A percentile compares a stretch with the other conserved stretches of the same genome.
Evolutionary conservation across 1,284 basidiomycete species (phyloP).

Genomic region (Sporisorium exsertum): DNA sequence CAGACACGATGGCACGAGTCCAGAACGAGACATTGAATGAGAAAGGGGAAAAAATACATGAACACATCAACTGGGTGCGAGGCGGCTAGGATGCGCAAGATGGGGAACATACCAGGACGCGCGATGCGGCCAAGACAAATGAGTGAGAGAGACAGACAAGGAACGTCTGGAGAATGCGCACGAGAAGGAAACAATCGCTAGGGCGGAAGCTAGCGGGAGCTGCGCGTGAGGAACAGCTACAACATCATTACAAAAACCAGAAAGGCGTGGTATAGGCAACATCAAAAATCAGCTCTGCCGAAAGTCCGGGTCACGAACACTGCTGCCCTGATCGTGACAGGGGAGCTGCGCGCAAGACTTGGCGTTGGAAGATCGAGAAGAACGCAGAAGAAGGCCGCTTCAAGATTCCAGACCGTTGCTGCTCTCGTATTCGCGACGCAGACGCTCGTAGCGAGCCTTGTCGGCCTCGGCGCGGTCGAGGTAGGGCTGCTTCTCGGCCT

Average conservation of each 20-base stretch:
- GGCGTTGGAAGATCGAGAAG: neutral
- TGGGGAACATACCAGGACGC: neutral
- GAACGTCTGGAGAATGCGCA: slow-evolving; percentile 10
- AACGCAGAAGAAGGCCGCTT: slow-evolving; percentile 4
- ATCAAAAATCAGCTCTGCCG: slow-evolving; percentile 1
- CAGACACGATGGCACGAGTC: slow-evolving; percentile 1
- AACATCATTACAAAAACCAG: slow-evolving; percentile 25
- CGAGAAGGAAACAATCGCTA: neutral
- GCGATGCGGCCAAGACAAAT: slow-evolving; percentile 7
- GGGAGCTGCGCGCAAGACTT: neutral
- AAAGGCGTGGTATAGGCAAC: slow-evolving; percentile 30
- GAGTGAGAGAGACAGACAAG: slow-evolving; percentile 13
- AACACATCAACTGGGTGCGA: slow-evolving; percentile 4
- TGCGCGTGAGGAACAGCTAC: slow-evolving; percentile 17
- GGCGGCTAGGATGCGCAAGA: neutral
- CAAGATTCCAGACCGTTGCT: slow-evolving; percentile 33
- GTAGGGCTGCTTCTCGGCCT: slow-evolving; percentile 78
- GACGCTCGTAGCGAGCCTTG: slow-evolving; percentile 63
- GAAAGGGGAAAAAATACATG: slow-evolving; percentile 1
- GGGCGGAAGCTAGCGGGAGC: slow-evolving; percentile 1
- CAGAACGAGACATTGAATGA: slow-evolving; percentile 4
- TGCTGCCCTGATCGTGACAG: neutral
- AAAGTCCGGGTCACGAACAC: neutral
- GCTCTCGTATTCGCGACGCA: slow-evolving; percentile 61
- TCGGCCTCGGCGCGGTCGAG: slow-evolving; percentile 62